phyloP scores from a whole-genome alignment of 2,329 filamentous ascomycete genomes.

The Hymenoscyphus repandus region DNA sequence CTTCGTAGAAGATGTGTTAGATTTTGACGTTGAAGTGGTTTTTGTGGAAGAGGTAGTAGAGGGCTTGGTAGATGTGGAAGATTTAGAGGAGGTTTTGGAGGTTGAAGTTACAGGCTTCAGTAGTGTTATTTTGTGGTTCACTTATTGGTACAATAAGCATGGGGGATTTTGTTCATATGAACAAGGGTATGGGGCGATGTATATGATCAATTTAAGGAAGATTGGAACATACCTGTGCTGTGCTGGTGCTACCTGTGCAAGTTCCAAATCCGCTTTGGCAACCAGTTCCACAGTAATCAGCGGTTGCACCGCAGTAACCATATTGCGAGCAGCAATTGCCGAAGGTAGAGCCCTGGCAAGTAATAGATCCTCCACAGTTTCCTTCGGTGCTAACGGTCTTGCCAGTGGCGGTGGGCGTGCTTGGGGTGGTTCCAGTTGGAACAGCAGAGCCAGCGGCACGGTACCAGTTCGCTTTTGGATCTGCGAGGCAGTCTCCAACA shows the following conservation, averaged over 20 bases:
- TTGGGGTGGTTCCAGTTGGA: constrained; percentile 1
- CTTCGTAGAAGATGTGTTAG: not conserved
- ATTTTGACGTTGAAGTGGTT: not conserved
- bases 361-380: constrained; percentile 10
- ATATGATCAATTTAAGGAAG: not conserved
- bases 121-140: too few species aligned
- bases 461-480: constrained; percentile 41
- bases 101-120: too few species aligned
- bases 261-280: constrained; percentile 3
- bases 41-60: not conserved
- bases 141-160: not conserved
- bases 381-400: constrained; percentile 10
- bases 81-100: not conserved
- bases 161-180: not conserved
- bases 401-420: not conserved
- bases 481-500: constrained; percentile 42
- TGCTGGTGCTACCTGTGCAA: not conserved
- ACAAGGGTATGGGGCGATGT: not conserved
- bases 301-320: constrained; percentile 1
- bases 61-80: not conserved
- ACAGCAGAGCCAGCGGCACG: constrained; percentile 13
- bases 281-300: constrained; percentile 3
- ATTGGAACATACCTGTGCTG: not conserved
- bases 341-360: constrained; percentile 13
- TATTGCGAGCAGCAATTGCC: constrained; percentile 8